phyloP scores from a whole-genome alignment of 257 asterid genomes.

The Fraxinus anomala region DNA sequence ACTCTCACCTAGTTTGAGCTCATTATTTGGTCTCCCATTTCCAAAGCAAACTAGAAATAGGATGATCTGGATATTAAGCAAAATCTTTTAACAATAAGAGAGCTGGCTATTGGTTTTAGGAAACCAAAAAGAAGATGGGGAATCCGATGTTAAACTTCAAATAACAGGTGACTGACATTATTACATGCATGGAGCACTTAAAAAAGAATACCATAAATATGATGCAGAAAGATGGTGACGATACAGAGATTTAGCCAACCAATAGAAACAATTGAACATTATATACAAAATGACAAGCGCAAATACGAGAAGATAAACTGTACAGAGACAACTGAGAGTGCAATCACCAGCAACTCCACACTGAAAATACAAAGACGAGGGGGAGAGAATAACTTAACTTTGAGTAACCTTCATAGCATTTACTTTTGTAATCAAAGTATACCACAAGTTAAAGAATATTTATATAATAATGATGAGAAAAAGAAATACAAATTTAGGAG shows the following conservation, averaged over 20 bases:
- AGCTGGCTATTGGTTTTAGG: background rate
- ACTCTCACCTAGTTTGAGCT: background rate
- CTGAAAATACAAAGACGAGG: background rate
- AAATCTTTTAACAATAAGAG: too few species aligned
- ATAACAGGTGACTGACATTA: background rate
- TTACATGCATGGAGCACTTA: background rate
- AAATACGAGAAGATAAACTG: constrained; percentile 16
- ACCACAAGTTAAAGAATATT: too few species aligned
- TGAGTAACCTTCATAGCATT: background rate
- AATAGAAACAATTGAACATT: constrained; percentile 15
- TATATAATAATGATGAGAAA: background rate
- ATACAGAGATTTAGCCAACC: constrained; percentile 8
- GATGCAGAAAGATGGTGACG: background rate
- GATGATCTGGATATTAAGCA: background rate
- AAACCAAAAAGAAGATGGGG: background rate
- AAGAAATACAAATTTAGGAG: background rate
- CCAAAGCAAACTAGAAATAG: background rate
- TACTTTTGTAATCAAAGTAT: background rate
- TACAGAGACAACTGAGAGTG: constrained; percentile 13
- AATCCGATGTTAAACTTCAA: background rate
- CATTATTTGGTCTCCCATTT: background rate
- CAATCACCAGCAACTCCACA: background rate
- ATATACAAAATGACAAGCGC: constrained; percentile 21
- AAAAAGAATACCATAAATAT: background rate
- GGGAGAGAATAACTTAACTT: background rate